Percentiles rank a stretch among this genome's conserved stretches.
Conservation (phyloP, 2,329 filamentous ascomycete genomes). For the Hymenoscyphus scutula region DNA sequence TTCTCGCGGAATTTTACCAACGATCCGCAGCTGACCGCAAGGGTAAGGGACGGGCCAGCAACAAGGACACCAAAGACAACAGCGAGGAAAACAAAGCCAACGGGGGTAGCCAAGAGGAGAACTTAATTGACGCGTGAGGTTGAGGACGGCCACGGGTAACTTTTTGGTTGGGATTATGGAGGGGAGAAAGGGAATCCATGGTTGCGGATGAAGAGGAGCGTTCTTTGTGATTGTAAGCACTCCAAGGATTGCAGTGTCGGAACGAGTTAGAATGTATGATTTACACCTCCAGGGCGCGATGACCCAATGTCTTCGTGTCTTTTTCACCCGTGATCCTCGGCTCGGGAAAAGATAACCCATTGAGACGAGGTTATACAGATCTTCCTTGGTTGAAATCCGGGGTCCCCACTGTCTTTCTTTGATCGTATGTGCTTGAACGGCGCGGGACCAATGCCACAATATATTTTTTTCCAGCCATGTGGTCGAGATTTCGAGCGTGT, state of each 20-base stretch:
- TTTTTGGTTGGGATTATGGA: conserved; percentile 14
- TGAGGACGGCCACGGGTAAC: not conserved
- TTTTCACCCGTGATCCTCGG: conserved; percentile 1
- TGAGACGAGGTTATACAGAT: not conserved
- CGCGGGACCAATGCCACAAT: not conserved
- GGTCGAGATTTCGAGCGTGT: not conserved
- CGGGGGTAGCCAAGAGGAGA: conserved; percentile 51
- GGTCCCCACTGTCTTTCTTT: not conserved
- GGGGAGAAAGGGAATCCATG: conserved; percentile 7
- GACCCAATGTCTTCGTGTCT: conserved; percentile 2
- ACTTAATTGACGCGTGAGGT: conserved; percentile 57
- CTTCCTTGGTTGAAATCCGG: not conserved
- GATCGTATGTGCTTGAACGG: not conserved
- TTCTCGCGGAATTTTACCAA: conserved; percentile 81
- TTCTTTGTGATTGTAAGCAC: conserved; percentile 25
- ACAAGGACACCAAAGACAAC: conserved; percentile 42
- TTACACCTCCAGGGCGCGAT: conserved; percentile 17
- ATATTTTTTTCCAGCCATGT: not conserved
- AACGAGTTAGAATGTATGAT: conserved; percentile 27
- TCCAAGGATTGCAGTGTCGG: conserved; percentile 9
- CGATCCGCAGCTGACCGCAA: conserved; percentile 62
- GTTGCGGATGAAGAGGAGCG: not conserved
- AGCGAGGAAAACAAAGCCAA: conserved; percentile 35
- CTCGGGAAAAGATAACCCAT: conserved; percentile 3
- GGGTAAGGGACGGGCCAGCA: conserved; percentile 57